Percentiles rank a stretch among this genome's conserved stretches.
phyloP scores from a whole-genome alignment of 805 yeast species.

The Saturnispora silvae region DNA sequence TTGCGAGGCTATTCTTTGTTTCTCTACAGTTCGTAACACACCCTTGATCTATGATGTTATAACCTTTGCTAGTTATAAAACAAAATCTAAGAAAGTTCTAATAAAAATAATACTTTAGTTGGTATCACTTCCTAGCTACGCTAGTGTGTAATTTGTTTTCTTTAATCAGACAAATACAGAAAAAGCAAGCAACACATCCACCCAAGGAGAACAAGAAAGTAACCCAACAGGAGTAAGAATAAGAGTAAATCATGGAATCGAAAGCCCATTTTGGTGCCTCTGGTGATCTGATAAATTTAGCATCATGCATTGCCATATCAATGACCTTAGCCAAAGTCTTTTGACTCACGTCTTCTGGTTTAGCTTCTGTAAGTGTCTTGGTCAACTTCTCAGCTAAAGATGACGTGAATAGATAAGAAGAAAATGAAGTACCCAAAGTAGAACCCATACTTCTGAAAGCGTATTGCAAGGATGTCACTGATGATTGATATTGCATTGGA shows the following conservation, averaged over 20 bases:
- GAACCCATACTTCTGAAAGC: constrained; percentile 60
- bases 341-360: constrained; percentile 29
- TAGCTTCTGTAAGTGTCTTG: constrained; percentile 23
- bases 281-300: constrained; percentile 37
- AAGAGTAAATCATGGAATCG: constrained; percentile 37
- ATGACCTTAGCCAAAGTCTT: constrained; percentile 35
- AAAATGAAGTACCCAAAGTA: constrained; percentile 52
- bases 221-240: constrained; percentile 40
- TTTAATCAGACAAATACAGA: constrained; percentile 37
- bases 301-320: constrained; percentile 42
- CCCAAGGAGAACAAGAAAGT: constrained; percentile 38
- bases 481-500: constrained; percentile 54
- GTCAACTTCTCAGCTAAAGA: constrained; percentile 26
- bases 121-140: constrained; percentile 32
- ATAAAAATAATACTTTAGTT: too few species aligned
- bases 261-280: constrained; percentile 44
- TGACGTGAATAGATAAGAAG: constrained; percentile 51
- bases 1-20: too few species aligned
- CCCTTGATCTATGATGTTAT: too few species aligned
- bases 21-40: too few species aligned
- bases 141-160: constrained; percentile 50
- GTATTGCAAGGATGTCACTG: constrained; percentile 57
- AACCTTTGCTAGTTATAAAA: too few species aligned
- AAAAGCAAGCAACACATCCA: constrained; percentile 30
- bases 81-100: too few species aligned